A percentile compares a stretch with the other conserved stretches of the same genome.
Conservation (phyloP, 2,329 filamentous ascomycete genomes). For the Pyrenophora seminiperda region DNA sequence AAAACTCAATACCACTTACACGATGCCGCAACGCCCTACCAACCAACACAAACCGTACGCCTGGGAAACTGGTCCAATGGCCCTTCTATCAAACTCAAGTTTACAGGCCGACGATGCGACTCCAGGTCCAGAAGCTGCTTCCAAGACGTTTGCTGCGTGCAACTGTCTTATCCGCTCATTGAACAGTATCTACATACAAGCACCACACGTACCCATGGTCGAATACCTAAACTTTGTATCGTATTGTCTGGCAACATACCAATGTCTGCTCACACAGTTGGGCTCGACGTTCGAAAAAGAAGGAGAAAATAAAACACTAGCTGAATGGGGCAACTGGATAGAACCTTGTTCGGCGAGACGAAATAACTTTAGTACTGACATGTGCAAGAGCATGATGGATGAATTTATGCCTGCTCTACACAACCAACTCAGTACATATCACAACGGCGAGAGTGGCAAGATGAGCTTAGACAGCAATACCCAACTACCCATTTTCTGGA, state of each 20-base stretch:
- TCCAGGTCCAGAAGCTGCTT: slow-evolving; percentile 61
- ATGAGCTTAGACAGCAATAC: slow-evolving; percentile 17
- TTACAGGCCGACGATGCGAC: slow-evolving; percentile 25
- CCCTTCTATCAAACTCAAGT: slow-evolving; percentile 17
- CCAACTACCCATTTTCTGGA: slow-evolving; percentile 17
- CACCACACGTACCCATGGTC: slow-evolving; percentile 55
- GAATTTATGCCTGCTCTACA: slow-evolving; percentile 32
- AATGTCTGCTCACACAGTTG: slow-evolving; percentile 63
- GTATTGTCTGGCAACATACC: slow-evolving; percentile 63
- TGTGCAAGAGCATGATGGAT: slow-evolving; percentile 35
- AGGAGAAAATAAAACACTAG: slow-evolving; percentile 61
- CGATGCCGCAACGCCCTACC: neutral
- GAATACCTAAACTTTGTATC: slow-evolving; percentile 63
- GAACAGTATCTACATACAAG: slow-evolving; percentile 68
- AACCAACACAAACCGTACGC: slow-evolving; percentile 1
- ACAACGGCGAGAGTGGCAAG: slow-evolving; percentile 1
- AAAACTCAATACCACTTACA: neutral
- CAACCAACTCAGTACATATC: slow-evolving; percentile 36
- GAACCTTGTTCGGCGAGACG: slow-evolving; percentile 37
- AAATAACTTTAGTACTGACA: slow-evolving; percentile 22
- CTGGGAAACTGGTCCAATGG: slow-evolving; percentile 23
- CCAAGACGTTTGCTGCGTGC: slow-evolving; percentile 66
- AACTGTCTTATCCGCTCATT: slow-evolving; percentile 67
- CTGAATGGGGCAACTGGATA: slow-evolving; percentile 60
- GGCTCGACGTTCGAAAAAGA: slow-evolving; percentile 53